phyloP scores from a whole-genome alignment of 495 filamentous ascomycete species.

The Penicillium desertorum region DNA sequence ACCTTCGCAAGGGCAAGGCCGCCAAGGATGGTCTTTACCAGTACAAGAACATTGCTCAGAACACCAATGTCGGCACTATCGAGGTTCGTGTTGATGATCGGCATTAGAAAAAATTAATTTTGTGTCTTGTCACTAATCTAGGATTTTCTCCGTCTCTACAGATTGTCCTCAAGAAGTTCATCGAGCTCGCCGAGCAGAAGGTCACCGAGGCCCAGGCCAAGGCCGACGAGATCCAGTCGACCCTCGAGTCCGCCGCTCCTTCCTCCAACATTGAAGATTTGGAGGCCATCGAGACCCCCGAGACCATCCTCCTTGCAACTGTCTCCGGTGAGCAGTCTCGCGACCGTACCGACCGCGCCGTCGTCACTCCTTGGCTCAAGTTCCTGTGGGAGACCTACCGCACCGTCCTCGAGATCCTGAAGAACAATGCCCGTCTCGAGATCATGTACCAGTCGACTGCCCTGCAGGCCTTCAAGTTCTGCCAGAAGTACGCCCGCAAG shows the following conservation, averaged over 20 bases:
- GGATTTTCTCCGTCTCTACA: constrained; percentile 43
- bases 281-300: constrained; percentile 94
- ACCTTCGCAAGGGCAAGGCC: constrained; percentile 93
- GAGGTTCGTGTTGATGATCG: constrained; percentile 44
- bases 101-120: constrained; percentile 42
- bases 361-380: constrained; percentile 98
- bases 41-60: constrained; percentile 99
- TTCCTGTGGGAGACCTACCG: constrained; percentile 99
- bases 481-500: constrained; percentile 96
- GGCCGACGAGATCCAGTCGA: constrained; percentile 90
- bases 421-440: constrained; percentile 97
- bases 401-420: constrained; percentile 94
- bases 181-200: constrained; percentile 93
- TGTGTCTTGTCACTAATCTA: constrained; percentile 19
- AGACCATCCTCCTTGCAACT: constrained; percentile 95
- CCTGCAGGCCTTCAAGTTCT: constrained; percentile 97
- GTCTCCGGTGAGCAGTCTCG: constrained; percentile 97
- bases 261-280: constrained; percentile 87
- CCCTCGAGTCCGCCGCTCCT: constrained; percentile 67
- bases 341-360: constrained; percentile 94
- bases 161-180: constrained; percentile 94
- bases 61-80: constrained; percentile 97
- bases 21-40: constrained; percentile 99
- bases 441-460: constrained; percentile 98
- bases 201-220: constrained; percentile 94